Evolutionary conservation across 2,329 filamentous ascomycete species (phyloP).

Genomic region (Didymella arachidicola): DNA sequence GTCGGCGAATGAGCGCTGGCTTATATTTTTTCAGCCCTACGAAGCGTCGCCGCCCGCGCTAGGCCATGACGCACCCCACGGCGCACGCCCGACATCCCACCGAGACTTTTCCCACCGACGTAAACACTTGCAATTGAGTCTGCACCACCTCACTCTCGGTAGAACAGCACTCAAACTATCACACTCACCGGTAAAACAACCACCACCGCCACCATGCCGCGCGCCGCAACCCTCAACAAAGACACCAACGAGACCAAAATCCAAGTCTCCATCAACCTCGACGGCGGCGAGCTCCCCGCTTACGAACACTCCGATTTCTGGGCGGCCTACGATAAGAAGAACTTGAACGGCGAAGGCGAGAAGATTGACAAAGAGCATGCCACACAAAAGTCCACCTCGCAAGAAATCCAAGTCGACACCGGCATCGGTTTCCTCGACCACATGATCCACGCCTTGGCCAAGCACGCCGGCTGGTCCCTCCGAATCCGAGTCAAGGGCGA

Average conservation of each 20-base stretch:
- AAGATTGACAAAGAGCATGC: slow-evolving; percentile 70
- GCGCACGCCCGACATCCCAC: slow-evolving; percentile 27
- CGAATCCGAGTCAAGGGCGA: slow-evolving; percentile 85
- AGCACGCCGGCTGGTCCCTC: slow-evolving; percentile 94
- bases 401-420: slow-evolving; percentile 86
- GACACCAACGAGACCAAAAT: slow-evolving; percentile 99
- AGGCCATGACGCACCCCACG: slow-evolving; percentile 33
- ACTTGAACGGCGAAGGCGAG: slow-evolving; percentile 42
- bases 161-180: not conserved
- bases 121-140: slow-evolving; percentile 13
- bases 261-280: slow-evolving; percentile 88
- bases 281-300: slow-evolving; percentile 74
- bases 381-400: slow-evolving; percentile 81
- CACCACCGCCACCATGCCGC: slow-evolving; percentile 49
- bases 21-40: slow-evolving; percentile 41
- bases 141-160: not conserved
- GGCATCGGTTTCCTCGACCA: slow-evolving; percentile 98
- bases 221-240: slow-evolving; percentile 81
- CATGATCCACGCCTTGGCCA: slow-evolving; percentile 96
- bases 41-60: slow-evolving; percentile 27
- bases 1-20: slow-evolving; percentile 36
- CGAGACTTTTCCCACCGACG: slow-evolving; percentile 30
- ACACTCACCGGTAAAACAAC: not conserved
- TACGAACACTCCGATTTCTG: slow-evolving; percentile 57
- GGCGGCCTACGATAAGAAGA: slow-evolving; percentile 56